Percentiles rank a stretch among this genome's conserved stretches.
Evolutionary conservation across 2,329 filamentous ascomycete species (phyloP).

Genomic region (Epichloe gansuensis): DNA sequence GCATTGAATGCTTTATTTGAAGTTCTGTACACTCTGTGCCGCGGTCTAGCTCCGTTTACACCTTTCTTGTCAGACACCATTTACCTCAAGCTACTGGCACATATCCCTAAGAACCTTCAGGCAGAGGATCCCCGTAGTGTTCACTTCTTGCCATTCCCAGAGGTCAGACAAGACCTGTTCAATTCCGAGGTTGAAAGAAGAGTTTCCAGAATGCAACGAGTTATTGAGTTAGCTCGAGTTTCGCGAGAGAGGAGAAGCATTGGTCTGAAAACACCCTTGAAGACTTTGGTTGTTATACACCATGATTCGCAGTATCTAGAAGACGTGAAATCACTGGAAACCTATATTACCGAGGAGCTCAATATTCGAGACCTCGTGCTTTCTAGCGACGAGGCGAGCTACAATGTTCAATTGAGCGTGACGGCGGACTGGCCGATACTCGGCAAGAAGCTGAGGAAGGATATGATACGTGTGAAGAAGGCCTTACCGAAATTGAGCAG

Average conservation of each 20-base stretch:
- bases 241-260: constrained; percentile 76
- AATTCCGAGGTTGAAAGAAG: constrained; percentile 75
- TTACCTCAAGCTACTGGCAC: constrained; percentile 68
- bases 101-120: constrained; percentile 60
- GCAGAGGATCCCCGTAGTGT: constrained; percentile 71
- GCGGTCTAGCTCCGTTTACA: constrained; percentile 84
- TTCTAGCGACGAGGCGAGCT: constrained; percentile 75
- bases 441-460: constrained; percentile 95
- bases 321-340: constrained; percentile 72
- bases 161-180: constrained; percentile 78
- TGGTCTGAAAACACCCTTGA: constrained; percentile 81
- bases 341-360: constrained; percentile 84
- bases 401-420: constrained; percentile 85
- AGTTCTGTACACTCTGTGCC: constrained; percentile 77
- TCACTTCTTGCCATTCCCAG: constrained; percentile 84
- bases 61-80: constrained; percentile 94
- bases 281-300: constrained; percentile 81
- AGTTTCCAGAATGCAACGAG: constrained; percentile 83
- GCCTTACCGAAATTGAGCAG: constrained; percentile 68
- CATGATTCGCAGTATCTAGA: constrained; percentile 70
- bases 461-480: constrained; percentile 82
- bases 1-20: constrained; percentile 92
- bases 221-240: constrained; percentile 81
- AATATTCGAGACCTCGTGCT: constrained; percentile 80
- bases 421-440: constrained; percentile 86